Base-by-base conservation (phyloP, 768 basidiomycete genomes). In the Pisolithus marmoratus region DNA sequence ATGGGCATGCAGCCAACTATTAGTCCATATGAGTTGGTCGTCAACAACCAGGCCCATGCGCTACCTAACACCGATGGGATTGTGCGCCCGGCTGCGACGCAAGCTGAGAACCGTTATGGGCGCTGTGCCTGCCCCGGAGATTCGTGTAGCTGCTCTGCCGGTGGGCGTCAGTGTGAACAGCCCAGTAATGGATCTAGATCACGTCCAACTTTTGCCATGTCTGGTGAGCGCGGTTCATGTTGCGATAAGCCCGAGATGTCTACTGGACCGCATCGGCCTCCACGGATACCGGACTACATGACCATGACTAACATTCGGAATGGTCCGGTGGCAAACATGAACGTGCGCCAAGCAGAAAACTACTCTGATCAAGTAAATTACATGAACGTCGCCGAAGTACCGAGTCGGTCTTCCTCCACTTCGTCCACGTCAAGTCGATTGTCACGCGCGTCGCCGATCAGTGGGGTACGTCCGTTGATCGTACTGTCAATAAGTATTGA, bases 81-180 rank as follows among this genome's bases (percentile, higher is more conserved):
- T 38, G 26, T 50, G 3, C 56, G 48, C 23, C 26, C 55, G 4
- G 48, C 61, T 52, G 61, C 63, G 31, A 52, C 54, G 34, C 38
- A 49, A 27, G 50, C 59, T 55, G 63, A 57, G 15, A 65, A 68
- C 22, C 63, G 65, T 24, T 70, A 69, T 47, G 65, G 68, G 45
- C 66, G 54, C 27, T 74, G 74, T 60, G 58, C 58, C 42, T 74
- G 73, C 47, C 60, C 63, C 0, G 41, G 47, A 0, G 64, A 68
- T 12, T 42, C 66, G 12, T 73, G 72, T 54, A 43, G 60, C 6
- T 74, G 73, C 53, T 54, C 66, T 20, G 23, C 60, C 15, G 67
- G 63, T 44, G 66, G 65, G 19, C 65, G 68, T 46, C 52, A 65
- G 38, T 68, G 69, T 50, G 59, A 58, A 23, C 57, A 57, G 2